Evolutionary conservation across 1,284 basidiomycete genomes (phyloP), one percentile per base, ranked within the genome.

Genomic region (Ganoderma multipileum): DNA sequence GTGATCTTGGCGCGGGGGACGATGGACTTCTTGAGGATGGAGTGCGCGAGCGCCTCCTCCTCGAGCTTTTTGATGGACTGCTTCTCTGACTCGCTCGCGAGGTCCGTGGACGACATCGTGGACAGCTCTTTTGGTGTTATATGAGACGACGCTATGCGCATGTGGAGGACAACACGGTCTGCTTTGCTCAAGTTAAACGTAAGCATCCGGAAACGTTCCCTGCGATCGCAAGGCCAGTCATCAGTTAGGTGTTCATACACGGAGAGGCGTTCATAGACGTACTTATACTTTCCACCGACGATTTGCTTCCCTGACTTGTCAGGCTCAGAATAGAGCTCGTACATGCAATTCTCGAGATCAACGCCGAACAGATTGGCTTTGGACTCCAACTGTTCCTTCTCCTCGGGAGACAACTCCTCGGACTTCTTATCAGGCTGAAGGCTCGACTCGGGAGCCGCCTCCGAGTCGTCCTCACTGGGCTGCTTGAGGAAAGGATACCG

Each of bases 1-100:
- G 94, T 96, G 71, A 95, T 91, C 80, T 95, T 95, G 44, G 93
- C 91, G 74, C 91, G 90, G 68, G 94, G 94, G 33, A 87, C 85
- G 4, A 84, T 83, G 14, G 87, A 84, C 76, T 89, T 92, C 77
- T 91, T 86, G 70, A 95, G 82, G 73, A 96, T 95, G 11, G 93
- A 94, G 78, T 95, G 90, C 76, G 90, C 90, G 72, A 96, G 81
- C 4, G 92, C 88, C 80, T 93, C 92, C 76, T 93, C 86, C 78
- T 94, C 91, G 30, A 92, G 91, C 68, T 88, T 87, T 77, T 89
- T 91, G 76, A 95, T 95, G 66, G 90, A 89, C 75, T 91, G 86
- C 77, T 94, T 89, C 67, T 87, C 88, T 78, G 94, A 92, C 77
- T 95, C 93, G 76, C 93, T 91, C 52, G 94, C 93, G 61, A 96